Conservation (phyloP, 1,284 basidiomycete species). For the Cutaneotrichosporon sp. region DNA sequence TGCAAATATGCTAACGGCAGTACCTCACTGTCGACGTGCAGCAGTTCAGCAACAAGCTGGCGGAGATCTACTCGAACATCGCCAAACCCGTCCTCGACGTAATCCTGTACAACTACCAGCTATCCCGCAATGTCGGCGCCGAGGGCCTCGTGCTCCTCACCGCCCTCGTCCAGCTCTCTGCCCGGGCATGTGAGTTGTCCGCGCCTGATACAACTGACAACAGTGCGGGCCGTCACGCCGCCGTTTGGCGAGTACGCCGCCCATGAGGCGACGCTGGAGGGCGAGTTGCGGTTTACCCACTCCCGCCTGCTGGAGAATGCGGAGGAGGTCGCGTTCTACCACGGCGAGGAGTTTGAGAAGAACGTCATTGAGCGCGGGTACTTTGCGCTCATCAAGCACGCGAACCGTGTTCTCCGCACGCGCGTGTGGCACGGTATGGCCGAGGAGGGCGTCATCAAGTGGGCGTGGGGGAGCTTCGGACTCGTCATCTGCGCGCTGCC, state of each 20-base stretch:
- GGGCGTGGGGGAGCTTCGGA: slow-evolving; percentile 94
- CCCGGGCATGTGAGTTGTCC: slow-evolving; percentile 36
- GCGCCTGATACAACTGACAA: not conserved
- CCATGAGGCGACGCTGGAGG: slow-evolving; percentile 70
- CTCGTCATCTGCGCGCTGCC: slow-evolving; percentile 91
- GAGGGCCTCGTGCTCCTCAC: slow-evolving; percentile 85
- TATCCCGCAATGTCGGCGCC: slow-evolving; percentile 88
- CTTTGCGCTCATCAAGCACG: slow-evolving; percentile 80
- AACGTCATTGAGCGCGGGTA: slow-evolving; percentile 88
- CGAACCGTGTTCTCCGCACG: slow-evolving; percentile 73
- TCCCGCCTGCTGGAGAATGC: slow-evolving; percentile 88
- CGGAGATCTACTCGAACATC: slow-evolving; percentile 89
- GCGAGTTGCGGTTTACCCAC: slow-evolving; percentile 82
- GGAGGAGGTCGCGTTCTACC: slow-evolving; percentile 91
- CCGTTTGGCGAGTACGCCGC: slow-evolving; percentile 89
- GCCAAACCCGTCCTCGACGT: slow-evolving; percentile 92
- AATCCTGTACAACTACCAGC: slow-evolving; percentile 86
- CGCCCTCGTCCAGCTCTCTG: slow-evolving; percentile 74
- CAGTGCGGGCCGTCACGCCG: slow-evolving; percentile 83
- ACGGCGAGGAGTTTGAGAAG: slow-evolving; percentile 87
- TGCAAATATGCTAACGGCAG: slow-evolving; percentile 12
- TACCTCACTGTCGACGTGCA: slow-evolving; percentile 89
- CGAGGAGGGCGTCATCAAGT: slow-evolving; percentile 95
- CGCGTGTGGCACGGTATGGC: slow-evolving; percentile 86
- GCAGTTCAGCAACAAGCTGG: slow-evolving; percentile 83